A percentile compares a stretch with the other conserved stretches of the same genome.
Evolutionary conservation across 306 rosid genomes (phyloP).

Genomic region (Ormosia semicastrata): DNA sequence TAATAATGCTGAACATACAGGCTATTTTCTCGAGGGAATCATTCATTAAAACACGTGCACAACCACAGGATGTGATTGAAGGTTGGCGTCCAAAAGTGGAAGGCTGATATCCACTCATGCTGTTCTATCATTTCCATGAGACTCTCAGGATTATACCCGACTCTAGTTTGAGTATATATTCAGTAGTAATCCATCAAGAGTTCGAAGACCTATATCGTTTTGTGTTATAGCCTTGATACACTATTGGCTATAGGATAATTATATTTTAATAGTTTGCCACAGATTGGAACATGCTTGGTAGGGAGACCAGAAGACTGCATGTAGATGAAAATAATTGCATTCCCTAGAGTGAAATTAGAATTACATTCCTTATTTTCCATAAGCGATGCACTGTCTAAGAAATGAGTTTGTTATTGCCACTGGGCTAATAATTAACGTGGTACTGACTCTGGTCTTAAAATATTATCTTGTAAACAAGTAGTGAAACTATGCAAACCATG

Average conservation of each 20-base stretch:
- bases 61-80: conserved; percentile 74
- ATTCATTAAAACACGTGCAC: conserved; percentile 70
- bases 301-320: background rate
- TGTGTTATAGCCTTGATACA: conserved; percentile 14
- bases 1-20: conserved; percentile 48
- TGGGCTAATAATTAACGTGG: background rate
- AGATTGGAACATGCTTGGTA: conserved; percentile 21
- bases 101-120: conserved; percentile 37
- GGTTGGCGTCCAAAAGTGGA: conserved; percentile 98
- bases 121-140: background rate
- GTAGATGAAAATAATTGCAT: conserved; percentile 12
- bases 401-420: background rate
- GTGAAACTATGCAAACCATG: background rate
- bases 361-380: background rate
- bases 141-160: conserved; percentile 1
- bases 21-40: conserved; percentile 75
- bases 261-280: conserved; percentile 12
- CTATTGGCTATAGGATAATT: background rate
- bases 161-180: conserved; percentile 10
- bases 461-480: background rate
- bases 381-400: background rate
- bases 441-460: background rate
- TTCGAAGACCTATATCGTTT: background rate
- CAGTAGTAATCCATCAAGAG: background rate
- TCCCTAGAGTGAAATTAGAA: background rate